Evolutionary conservation across 2,329 filamentous ascomycete genomes (phyloP).

Genomic region (Colletotrichum brevisporum): DNA sequence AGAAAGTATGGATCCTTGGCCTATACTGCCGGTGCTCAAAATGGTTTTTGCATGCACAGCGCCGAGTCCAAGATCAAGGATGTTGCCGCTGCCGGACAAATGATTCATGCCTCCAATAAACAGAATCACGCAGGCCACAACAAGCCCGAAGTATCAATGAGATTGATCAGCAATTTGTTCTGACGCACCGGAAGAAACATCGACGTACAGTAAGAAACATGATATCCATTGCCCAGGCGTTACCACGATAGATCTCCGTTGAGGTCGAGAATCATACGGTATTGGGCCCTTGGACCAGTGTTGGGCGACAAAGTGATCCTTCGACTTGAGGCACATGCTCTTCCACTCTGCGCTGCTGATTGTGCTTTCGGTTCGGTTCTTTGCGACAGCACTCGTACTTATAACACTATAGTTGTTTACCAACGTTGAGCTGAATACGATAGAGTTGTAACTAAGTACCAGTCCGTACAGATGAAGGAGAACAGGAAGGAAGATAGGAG

Average conservation of each 20-base stretch:
- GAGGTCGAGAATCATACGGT: not conserved
- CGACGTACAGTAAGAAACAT: not conserved
- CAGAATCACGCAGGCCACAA: too few relatives aligned
- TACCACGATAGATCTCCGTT: not conserved
- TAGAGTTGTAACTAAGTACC: not conserved
- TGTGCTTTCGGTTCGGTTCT: not conserved
- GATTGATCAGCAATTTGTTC: too few relatives aligned
- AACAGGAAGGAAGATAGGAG: too few relatives aligned
- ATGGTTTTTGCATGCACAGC: not conserved
- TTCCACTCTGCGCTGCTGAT: not conserved
- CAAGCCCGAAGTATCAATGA: too few relatives aligned
- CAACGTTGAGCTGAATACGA: not conserved
- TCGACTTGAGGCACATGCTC: constrained; percentile 6
- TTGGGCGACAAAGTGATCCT: not conserved
- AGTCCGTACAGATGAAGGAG: too few relatives aligned
- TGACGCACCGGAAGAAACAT: too few relatives aligned
- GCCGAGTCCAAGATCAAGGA: too few relatives aligned
- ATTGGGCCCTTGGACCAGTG: not conserved
- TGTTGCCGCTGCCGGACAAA: too few relatives aligned
- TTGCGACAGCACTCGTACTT: not conserved
- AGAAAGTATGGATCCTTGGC: not conserved
- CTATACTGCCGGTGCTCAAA: not conserved
- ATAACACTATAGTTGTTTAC: not conserved
- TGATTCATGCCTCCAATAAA: too few relatives aligned
- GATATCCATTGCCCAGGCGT: not conserved